Evolutionary conservation across 495 filamentous ascomycete genomes (phyloP), one percentile per base, ranked within the genome.

Genomic region (Penicillium macrosclerotiorum): DNA sequence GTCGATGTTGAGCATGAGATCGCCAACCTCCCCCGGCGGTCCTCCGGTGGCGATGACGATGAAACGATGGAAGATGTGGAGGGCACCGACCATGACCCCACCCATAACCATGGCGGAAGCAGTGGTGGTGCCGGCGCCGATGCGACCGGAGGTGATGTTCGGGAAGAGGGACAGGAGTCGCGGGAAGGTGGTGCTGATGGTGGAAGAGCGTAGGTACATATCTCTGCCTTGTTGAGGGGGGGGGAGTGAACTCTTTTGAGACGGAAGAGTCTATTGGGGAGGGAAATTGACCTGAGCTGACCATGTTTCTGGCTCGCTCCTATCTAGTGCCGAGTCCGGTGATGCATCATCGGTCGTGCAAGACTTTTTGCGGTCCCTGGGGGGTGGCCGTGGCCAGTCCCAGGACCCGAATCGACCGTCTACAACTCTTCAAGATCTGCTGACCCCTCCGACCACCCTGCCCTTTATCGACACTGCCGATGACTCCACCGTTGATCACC

Each of bases 161-260:
- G 92, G 59, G 84, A 93, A 58, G 93, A 97, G 60, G 94, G 94
- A 45, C 82, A 88, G 65, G 82, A 82, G 48, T 80, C 89, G 20
- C 75, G 93, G 65, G 89, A 95, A 59, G 93, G 91, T 41, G 94
- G 94, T 59, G 90, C 88, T 45, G 92, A 96, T 69, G 93, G 94
- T 51, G 94, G 88, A 70, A 80, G 91, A 95, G 91, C 92, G 93
- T 98, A 97, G 93, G 93, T 97, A 69, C 73, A 74, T 65, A 72
- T 69, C 71, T 70, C 68, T 60, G 52, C 52, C 31, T 30, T n/a
- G n/a, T 26, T 47, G 25, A 37, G 36, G 35, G 12, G 27, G 33
- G 39, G 27, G 26, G 16, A 45, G 16, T n/a, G 13, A 41, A n/a
- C 16, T 42, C 32, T 49, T 20, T 43, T 32, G 34, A 20, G n/a